phyloP scores from a whole-genome alignment of 2,329 filamentous ascomycete genomes.

The Pseudogymnoascus sp. region DNA sequence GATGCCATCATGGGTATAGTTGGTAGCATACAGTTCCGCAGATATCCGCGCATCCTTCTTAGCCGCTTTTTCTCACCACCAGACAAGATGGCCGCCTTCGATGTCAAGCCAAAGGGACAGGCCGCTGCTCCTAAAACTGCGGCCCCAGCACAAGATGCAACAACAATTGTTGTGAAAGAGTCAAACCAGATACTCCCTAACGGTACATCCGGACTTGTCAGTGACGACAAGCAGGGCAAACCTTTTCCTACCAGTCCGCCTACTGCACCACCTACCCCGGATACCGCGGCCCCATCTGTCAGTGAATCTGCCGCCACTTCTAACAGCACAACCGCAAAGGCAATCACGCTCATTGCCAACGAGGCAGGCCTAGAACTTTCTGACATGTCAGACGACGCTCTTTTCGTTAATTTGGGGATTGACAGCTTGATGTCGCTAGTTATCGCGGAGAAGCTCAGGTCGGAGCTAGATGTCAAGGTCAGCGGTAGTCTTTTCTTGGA shows the following conservation, averaged over 20 bases:
- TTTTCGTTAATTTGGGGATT: conserved; percentile 29
- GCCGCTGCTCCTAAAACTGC: background rate
- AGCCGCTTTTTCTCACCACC: conserved; percentile 34
- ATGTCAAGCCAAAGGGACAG: background rate
- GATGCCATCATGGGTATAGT: conserved; percentile 29
- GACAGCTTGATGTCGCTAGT: conserved; percentile 31
- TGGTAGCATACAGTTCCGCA: conserved; percentile 31
- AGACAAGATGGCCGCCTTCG: conserved; percentile 18
- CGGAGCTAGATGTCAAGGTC: conserved; percentile 28
- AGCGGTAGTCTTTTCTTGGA: conserved; percentile 30
- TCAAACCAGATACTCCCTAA: background rate
- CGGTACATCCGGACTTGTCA: background rate
- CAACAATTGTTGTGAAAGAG: background rate
- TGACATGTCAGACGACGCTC: conserved; percentile 23
- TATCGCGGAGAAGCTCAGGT: conserved; percentile 27
- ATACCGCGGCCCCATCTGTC: conserved; percentile 19
- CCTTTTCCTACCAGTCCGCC: conserved; percentile 46
- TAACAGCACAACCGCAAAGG: conserved; percentile 20
- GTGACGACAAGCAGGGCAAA: conserved; percentile 53
- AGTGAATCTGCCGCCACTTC: conserved; percentile 26
- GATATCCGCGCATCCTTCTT: conserved; percentile 31
- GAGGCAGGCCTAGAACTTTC: conserved; percentile 23
- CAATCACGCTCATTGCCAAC: conserved; percentile 27
- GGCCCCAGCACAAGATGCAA: background rate
- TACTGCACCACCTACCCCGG: background rate